These are phyloP conservation scores for Aspergillus panamensis DNA, from an alignment of 495 filamentous ascomycete species.

Conservation along the genomic window DNA sequence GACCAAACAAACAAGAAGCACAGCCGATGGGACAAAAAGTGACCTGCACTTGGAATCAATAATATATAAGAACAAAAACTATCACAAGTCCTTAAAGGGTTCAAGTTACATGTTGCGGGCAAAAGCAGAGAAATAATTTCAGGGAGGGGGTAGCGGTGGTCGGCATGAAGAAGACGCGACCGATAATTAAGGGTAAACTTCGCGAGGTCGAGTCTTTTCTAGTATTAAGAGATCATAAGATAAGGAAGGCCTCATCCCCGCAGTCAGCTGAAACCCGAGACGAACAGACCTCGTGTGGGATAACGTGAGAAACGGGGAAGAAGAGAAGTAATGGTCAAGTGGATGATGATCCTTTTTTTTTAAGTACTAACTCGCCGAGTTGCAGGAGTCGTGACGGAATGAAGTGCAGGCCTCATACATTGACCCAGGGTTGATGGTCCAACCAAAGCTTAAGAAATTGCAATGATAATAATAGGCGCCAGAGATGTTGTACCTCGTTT, in stretches of 20 bases:
- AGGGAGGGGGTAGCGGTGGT: background rate
- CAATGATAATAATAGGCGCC: background rate
- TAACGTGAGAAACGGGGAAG: background rate
- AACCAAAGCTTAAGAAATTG: slow-evolving; percentile 1
- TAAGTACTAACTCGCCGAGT: background rate
- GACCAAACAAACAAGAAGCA: background rate
- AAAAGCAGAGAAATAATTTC: background rate
- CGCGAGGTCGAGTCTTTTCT: background rate
- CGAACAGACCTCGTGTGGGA: slow-evolving; percentile 7
- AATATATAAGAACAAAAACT: slow-evolving; percentile 11
- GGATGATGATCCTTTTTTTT: background rate
- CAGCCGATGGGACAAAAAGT: slow-evolving; percentile 11
- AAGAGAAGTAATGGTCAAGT: background rate
- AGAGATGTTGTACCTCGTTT: background rate
- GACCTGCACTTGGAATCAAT: slow-evolving; percentile 21
- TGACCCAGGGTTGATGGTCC: background rate
- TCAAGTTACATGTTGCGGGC: slow-evolving; percentile 17
- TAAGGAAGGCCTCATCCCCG: slow-evolving; percentile 20
- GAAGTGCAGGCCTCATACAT: background rate
- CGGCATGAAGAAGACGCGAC: background rate
- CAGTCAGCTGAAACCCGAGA: slow-evolving; percentile 24
- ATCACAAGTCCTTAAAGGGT: background rate
- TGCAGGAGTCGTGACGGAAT: background rate
- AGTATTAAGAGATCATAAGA: slow-evolving; percentile 22
- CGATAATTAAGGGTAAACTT: background rate